These are phyloP conservation scores for Aspergillus nanangensis DNA, from an alignment of 495 filamentous ascomycete species.

Conservation along the genomic window DNA sequence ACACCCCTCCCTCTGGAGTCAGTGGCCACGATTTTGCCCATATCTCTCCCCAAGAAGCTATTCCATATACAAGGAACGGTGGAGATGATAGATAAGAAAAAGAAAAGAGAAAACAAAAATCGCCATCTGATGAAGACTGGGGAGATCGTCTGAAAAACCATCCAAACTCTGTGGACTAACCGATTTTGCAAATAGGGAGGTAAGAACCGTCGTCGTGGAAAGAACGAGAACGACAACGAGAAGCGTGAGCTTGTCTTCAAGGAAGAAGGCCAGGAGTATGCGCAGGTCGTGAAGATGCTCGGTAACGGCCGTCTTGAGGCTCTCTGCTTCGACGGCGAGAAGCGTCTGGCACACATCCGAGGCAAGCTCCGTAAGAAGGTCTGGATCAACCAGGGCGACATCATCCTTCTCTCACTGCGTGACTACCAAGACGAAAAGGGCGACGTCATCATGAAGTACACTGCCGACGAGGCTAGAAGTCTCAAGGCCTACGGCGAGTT, in stretches of 20 bases:
- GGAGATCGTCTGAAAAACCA: too few species aligned
- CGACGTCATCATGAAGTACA: constrained; percentile 98
- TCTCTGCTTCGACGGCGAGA: constrained; percentile 91
- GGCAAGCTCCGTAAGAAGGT: constrained; percentile 98
- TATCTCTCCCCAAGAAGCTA: too few species aligned
- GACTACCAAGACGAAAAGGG: constrained; percentile 99
- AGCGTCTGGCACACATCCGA: constrained; percentile 48
- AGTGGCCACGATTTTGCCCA: too few species aligned
- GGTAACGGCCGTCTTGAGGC: constrained; percentile 97
- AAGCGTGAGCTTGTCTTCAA: constrained; percentile 99
- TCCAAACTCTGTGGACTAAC: too few species aligned
- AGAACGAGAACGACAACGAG: constrained; percentile 99
- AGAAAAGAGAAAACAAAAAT: constrained; percentile 2
- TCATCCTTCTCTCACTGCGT: constrained; percentile 92
- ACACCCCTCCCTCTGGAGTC: background rate
- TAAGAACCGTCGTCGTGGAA: constrained; percentile 97
- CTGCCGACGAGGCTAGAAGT: constrained; percentile 89
- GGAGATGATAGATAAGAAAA: background rate
- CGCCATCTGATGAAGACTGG: constrained; percentile 4
- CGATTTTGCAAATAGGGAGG: constrained; percentile 91
- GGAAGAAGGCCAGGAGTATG: constrained; percentile 98
- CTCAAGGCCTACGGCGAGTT: constrained; percentile 96
- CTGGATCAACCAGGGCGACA: constrained; percentile 99
- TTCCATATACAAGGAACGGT: too few species aligned
- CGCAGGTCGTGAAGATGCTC: constrained; percentile 97